Evolutionary conservation across 208 protist species (phyloP), one percentile per base, ranked within the genome.

Genomic region (Trypanosoma rangeli): DNA sequence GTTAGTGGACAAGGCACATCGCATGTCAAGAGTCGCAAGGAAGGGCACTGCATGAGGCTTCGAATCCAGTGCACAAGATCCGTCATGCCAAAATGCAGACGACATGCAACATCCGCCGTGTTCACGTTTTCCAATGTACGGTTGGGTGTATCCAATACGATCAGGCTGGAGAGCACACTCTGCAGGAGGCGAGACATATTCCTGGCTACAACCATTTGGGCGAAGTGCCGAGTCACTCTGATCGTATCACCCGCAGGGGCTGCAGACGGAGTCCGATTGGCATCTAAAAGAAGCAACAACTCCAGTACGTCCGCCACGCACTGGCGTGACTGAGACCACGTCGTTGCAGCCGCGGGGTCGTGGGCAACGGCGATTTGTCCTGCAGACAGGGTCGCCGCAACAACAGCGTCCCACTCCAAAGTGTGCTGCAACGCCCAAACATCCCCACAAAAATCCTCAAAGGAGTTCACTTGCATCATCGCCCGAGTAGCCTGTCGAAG

Each of bases 121-220:
- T 56, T 20, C 24, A 39, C 8, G 28, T 16, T 35, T 26, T 63
- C 46, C 28, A 63, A 20, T 28, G 60, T 50, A 1, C 16, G 29
- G 39, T 4, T 16, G 28, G n/a, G 63, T 9, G 26, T 64, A 10
- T 70, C 63, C 22, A 70, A 18, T 26, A 46, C 46, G n/a, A 87
- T 68, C 33, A 84, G 54, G 9, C 84, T 76, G 58, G 68, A 86
- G 33, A 94, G 58, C 46, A 80, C 68, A 37, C 78, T 83, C 49
- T 90, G 82, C 61, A 94, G 62, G 15, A 92, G 59, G 24, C 88
- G 79, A 18, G 79, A 80, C 1, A 62, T 61, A 67, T 94, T 87
- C 16, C 88, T 81, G 9, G 66, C 53, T 5, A 91, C 24, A 28
- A 92, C 65, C 15, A 82, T 66, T 37, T 55, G 28, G 15, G 65